Conservation (phyloP, 1,139 yeast genomes). For the Yamadazyma membranifaciens region DNA sequence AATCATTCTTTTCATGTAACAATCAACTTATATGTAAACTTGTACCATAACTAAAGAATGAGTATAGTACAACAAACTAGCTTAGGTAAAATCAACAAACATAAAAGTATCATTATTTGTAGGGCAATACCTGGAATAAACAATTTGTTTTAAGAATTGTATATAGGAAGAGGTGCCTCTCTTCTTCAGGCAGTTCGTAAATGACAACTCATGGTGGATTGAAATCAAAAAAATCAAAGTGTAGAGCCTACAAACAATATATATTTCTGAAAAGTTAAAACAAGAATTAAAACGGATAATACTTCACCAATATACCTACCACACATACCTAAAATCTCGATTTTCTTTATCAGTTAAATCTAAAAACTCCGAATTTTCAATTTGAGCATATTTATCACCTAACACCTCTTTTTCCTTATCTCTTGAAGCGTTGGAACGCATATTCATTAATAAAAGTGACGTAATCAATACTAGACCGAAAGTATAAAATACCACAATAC, state of each 20-base stretch:
- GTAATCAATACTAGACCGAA: conserved; percentile 18
- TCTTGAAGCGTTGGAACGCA: conserved; percentile 12
- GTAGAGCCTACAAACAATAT: background rate
- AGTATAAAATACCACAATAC: conserved; percentile 17
- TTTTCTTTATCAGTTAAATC: conserved; percentile 19
- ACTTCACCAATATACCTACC: conserved; percentile 6
- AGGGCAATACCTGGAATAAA: too few relatives aligned
- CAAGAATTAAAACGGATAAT: background rate
- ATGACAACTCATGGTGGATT: too few relatives aligned
- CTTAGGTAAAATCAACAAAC: too few relatives aligned
- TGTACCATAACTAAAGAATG: too few relatives aligned
- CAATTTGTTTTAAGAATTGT: too few relatives aligned
- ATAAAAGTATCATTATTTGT: too few relatives aligned
- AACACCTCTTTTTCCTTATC: conserved; percentile 21
- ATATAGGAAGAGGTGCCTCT: too few relatives aligned
- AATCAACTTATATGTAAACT: too few relatives aligned
- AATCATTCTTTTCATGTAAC: too few relatives aligned
- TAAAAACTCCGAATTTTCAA: conserved; percentile 13
- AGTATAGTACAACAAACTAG: too few relatives aligned
- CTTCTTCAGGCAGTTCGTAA: too few relatives aligned
- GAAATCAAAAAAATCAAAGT: too few relatives aligned
- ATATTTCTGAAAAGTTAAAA: background rate
- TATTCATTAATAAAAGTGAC: conserved; percentile 9
- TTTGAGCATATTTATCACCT: conserved; percentile 12
- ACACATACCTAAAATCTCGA: conserved; percentile 18